Conservation (phyloP, 1,284 basidiomycete genomes). For the Boletus semigastroideus region DNA sequence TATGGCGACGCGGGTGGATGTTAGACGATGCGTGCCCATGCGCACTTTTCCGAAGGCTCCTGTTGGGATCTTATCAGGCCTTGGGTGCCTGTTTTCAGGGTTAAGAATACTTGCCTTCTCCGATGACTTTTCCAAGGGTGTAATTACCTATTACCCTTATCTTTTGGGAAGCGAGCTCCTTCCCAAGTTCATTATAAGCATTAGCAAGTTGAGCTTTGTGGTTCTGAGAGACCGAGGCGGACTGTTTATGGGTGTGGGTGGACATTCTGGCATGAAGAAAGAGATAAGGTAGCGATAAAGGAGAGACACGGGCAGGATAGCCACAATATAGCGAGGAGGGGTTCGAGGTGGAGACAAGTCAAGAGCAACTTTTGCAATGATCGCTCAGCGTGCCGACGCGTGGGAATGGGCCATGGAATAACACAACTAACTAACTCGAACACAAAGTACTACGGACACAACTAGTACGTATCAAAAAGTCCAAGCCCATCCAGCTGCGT, state of each 20-base stretch:
- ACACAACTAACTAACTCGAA: slow-evolving; percentile 24
- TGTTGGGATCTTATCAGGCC: slow-evolving; percentile 39
- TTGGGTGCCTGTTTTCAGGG: slow-evolving; percentile 11
- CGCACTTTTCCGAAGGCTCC: slow-evolving; percentile 93
- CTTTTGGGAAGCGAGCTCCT: slow-evolving; percentile 87
- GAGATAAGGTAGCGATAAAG: slow-evolving; percentile 34
- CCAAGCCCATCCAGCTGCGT: slow-evolving; percentile 18
- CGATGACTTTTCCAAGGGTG: slow-evolving; percentile 92
- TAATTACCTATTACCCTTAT: slow-evolving; percentile 94
- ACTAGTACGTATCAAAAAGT: slow-evolving; percentile 25
- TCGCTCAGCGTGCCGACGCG: slow-evolving; percentile 8
- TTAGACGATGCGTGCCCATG: slow-evolving; percentile 89
- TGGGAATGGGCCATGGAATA: slow-evolving; percentile 24
- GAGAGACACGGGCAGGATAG: slow-evolving; percentile 42
- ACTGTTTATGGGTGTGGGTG: slow-evolving; percentile 57
- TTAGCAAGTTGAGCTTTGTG: slow-evolving; percentile 85
- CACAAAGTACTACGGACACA: slow-evolving; percentile 7
- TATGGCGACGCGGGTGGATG: slow-evolving; percentile 88
- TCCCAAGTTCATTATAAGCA: slow-evolving; percentile 96
- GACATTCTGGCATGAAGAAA: slow-evolving; percentile 46
- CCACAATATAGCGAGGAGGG: slow-evolving; percentile 27
- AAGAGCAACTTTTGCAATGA: slow-evolving; percentile 12
- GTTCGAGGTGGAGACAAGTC: slow-evolving; percentile 14
- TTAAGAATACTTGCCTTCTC: slow-evolving; percentile 72
- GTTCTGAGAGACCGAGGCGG: slow-evolving; percentile 70